Conservation (phyloP, 352 stramenopile genomes). For the Phytophthora brassicae region DNA sequence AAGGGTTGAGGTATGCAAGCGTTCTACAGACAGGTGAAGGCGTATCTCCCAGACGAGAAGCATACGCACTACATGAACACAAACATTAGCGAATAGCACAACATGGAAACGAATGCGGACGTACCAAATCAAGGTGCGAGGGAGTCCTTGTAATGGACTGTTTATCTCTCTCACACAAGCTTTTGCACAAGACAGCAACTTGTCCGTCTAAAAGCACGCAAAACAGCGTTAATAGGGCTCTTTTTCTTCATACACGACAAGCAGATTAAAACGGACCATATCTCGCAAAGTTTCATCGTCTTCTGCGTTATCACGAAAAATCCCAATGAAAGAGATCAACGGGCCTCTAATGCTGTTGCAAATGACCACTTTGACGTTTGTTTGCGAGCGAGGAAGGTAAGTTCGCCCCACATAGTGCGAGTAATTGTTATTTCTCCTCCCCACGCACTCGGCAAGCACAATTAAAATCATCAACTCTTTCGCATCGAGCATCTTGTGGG, state of each 20-base stretch:
- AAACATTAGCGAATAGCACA: constrained; percentile 2
- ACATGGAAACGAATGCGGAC: not conserved
- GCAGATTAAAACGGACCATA: constrained; percentile 8
- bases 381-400: constrained; percentile 1
- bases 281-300: constrained; percentile 15
- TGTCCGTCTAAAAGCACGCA: constrained; percentile 13
- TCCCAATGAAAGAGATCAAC: constrained; percentile 22
- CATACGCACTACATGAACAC: constrained; percentile 28
- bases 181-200: constrained; percentile 18
- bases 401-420: constrained; percentile 16
- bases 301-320: constrained; percentile 13
- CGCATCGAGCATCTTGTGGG: constrained; percentile 8
- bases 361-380: constrained; percentile 22
- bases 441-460: constrained; percentile 23
- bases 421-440: constrained; percentile 20
- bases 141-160: constrained; percentile 10
- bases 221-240: not conserved
- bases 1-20: constrained; percentile 33
- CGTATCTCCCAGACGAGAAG: constrained; percentile 25
- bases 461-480: constrained; percentile 26
- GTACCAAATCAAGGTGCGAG: constrained; percentile 33
- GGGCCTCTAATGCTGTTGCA: constrained; percentile 21
- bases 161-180: not conserved
- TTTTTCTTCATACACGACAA: not conserved
- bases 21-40: constrained; percentile 39